A percentile compares a stretch with the other conserved stretches of the same genome.
Conservation (phyloP, 805 yeast genomes). For the Saccharomyces eubayanus region DNA sequence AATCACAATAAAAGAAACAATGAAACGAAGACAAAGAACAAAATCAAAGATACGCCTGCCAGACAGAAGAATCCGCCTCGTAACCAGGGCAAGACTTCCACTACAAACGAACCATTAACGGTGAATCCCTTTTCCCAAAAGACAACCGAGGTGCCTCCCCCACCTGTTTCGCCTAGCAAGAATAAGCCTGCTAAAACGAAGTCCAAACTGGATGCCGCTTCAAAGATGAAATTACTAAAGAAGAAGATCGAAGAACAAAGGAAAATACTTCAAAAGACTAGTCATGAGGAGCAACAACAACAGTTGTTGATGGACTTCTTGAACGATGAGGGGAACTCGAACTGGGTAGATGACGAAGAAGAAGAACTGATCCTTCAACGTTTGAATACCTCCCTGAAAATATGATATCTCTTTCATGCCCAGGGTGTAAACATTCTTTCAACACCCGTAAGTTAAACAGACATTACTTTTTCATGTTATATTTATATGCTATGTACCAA, state of each 20-base stretch:
- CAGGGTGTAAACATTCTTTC: neutral
- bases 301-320: conserved; percentile 24
- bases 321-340: conserved; percentile 18
- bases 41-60: neutral
- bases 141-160: neutral
- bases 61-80: conserved; percentile 1
- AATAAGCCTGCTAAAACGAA: neutral
- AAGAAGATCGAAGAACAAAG: conserved; percentile 28
- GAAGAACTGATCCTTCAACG: conserved; percentile 19
- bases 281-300: conserved; percentile 23
- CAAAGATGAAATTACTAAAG: conserved; percentile 18
- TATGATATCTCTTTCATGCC: neutral
- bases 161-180: neutral
- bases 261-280: conserved; percentile 14
- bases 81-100: neutral
- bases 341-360: conserved; percentile 29
- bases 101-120: neutral
- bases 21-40: neutral
- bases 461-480: neutral
- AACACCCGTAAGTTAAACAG: neutral
- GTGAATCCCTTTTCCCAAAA: neutral
- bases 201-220: neutral
- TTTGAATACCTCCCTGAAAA: conserved; percentile 11
- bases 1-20: conserved; percentile 1
- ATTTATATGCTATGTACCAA: neutral